Conservation (phyloP, 306 rosid species). For the Prunus persica region Prunus_persica_NCBIv2 NC_034015.1:12441001-12441500, state of each 20-base stretch:
- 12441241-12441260: conserved; percentile 1
- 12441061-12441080: background rate
- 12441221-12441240: conserved; percentile 6
- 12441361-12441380: conserved; percentile 94
- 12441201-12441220: conserved; percentile 1
- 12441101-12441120: background rate
- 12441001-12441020: background rate
- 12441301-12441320: conserved; percentile 88
- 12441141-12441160: conserved; percentile 79
- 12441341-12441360: conserved; percentile 84
- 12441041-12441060: background rate
- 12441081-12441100: background rate
- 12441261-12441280: conserved; percentile 5
- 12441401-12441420: conserved; percentile 49
- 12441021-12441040: background rate
- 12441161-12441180: conserved; percentile 70
- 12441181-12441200: conserved; percentile 69
- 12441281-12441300: conserved; percentile 70
- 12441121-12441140: conserved; percentile 9
- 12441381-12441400: conserved; percentile 88
- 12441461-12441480: background rate
- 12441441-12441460: background rate
- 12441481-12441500: background rate
- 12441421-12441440: background rate
- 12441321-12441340: conserved; percentile 82